These are phyloP conservation scores for Dorcoceras hygrometricum DNA, from an alignment of 257 asterid species.

Conservation along the genomic window DNA sequence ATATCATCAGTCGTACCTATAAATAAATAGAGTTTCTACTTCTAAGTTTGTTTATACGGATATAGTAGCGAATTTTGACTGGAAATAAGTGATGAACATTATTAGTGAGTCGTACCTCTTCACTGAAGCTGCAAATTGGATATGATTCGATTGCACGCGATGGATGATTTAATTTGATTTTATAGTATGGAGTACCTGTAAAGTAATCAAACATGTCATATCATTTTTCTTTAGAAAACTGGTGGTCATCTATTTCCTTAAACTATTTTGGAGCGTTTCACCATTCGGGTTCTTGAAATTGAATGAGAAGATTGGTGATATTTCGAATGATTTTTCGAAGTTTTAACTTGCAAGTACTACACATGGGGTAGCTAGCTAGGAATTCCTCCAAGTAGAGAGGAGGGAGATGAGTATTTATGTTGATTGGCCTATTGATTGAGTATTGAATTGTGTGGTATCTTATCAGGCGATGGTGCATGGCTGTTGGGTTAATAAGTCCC, in stretches of 20 bases:
- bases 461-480: no score
- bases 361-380: not conserved
- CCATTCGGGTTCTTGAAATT: not conserved
- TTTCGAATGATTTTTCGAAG: not conserved
- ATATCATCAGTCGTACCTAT: not conserved
- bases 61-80: no score
- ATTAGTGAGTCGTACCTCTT: not conserved
- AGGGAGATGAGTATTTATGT: not conserved
- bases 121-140: not conserved
- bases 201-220: not conserved
- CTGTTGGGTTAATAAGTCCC: no score
- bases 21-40: not conserved
- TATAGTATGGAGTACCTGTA: not conserved
- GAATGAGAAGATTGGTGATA: not conserved
- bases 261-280: not conserved
- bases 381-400: not conserved
- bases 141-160: no score
- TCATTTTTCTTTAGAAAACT: no score
- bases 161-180: not conserved
- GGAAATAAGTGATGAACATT: no score
- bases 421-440: not conserved
- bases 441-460: not conserved
- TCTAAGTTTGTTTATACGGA: not conserved
- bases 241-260: not conserved
- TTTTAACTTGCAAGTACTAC: not conserved